Base-by-base conservation (phyloP, 495 filamentous ascomycete genomes). In the Podospora bellae-mahoneyi region DNA sequence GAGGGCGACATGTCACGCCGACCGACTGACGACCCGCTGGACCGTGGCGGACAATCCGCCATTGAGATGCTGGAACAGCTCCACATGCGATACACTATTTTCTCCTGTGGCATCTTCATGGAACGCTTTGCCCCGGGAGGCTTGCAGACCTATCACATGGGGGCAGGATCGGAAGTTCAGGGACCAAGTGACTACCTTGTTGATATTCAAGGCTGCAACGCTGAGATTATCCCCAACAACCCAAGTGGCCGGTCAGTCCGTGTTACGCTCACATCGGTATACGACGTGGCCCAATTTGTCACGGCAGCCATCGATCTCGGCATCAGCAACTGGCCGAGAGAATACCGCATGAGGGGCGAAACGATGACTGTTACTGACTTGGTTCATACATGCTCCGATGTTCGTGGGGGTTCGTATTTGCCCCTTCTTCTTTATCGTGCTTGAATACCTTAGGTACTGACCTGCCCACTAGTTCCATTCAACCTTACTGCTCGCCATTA, bases 91-190 rank as follows among this genome's bases (percentile, higher is more conserved):
- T 90, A 82, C 66, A 89, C 89, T 4, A 81, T 88, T 48, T 91
- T 93, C 69, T 84, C 85, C 1, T 93, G 90, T 73, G 90, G 90
- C 48, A 73, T 92, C n/a, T 87, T 92, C 71, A 92, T 91, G 80
- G 90, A 93, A 72, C 81, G 90, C 13, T 92, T 93, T 74, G 84
- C 81, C 9, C 87, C 85, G 13, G 86, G 85, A 13, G 90, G 90
- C 4, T 78, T 93, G 61, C 76, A 77, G 23, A 74, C 78, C 3
- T 83, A 82, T 63, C 76, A 80, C 4, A 87, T 92, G 44, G 88
- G 89, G 9, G 65, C 73, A 19, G 75, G 76, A 7, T 76, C 75
- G 55, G 79, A 80, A 15, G 73, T 87, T 34, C 77, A 79, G 18
- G 80, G 79, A 26, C 86, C 88, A 66, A 87, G 86, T 39, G 85